These are phyloP conservation scores for Calonectria hongkongensis DNA, from an alignment of 2,329 filamentous ascomycete genomes.

Conservation along the genomic window DNA sequence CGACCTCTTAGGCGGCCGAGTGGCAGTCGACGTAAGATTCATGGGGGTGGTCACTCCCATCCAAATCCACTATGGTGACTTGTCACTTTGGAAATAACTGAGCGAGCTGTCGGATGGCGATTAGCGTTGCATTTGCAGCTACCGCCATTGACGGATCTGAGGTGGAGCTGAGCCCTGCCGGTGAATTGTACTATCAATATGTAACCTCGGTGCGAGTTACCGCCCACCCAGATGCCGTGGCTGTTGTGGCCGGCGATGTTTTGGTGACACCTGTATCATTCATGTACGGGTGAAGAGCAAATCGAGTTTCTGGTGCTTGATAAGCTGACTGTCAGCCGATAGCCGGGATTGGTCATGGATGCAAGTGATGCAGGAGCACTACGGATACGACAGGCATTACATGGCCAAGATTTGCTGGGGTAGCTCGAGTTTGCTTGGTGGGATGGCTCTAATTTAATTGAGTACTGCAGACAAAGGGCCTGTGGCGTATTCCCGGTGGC, in stretches of 20 bases:
- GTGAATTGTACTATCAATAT: not conserved
- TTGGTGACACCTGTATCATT: not conserved
- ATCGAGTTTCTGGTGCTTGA: not conserved
- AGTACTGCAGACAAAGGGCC: not conserved
- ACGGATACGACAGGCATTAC: constrained; percentile 3
- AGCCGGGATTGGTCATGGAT: constrained; percentile 1
- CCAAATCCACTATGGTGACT: not conserved
- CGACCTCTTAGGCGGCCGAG: not conserved
- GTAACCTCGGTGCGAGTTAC: not conserved
- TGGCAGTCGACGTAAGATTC: not conserved
- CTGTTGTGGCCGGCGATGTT: not conserved
- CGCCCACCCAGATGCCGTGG: not conserved
- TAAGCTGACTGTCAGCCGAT: not conserved
- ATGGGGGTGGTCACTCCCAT: too few species aligned
- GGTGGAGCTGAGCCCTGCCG: not conserved
- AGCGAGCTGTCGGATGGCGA: not conserved
- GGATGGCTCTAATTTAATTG: constrained; percentile 4
- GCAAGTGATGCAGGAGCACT: constrained; percentile 7
- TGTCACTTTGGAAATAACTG: not conserved
- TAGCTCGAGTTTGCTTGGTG: constrained; percentile 11
- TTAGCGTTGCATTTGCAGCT: not conserved
- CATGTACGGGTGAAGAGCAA: constrained; percentile 2
- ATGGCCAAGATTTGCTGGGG: not conserved
- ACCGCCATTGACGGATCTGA: not conserved
- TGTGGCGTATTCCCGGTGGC: constrained; percentile 18